phyloP scores from a whole-genome alignment of 2,329 filamentous ascomycete species.

The Coniochaeta sp. region DNA sequence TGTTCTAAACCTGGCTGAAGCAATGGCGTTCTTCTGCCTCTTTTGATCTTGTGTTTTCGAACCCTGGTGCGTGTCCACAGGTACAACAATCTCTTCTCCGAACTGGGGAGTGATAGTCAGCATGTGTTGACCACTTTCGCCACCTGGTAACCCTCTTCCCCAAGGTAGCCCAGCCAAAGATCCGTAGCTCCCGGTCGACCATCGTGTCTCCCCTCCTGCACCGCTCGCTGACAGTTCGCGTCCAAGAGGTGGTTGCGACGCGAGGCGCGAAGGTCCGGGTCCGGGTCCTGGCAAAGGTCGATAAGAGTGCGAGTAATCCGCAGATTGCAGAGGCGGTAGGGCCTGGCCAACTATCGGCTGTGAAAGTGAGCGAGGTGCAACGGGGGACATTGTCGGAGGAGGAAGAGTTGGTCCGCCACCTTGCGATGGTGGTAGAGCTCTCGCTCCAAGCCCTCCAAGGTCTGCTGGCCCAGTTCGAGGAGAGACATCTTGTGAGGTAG shows the following conservation, averaged over 20 bases:
- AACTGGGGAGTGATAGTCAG: constrained; percentile 26
- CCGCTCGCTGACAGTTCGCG: background rate
- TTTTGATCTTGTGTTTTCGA: constrained; percentile 82
- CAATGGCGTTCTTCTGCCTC: constrained; percentile 75
- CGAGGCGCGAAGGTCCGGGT: background rate
- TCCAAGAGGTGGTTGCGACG: background rate
- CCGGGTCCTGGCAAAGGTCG: background rate
- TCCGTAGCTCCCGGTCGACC: constrained; percentile 9
- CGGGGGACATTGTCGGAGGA: constrained; percentile 11
- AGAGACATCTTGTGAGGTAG: constrained; percentile 12
- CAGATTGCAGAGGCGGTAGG: constrained; percentile 12
- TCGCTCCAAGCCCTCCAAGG: background rate
- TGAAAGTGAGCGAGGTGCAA: constrained; percentile 25
- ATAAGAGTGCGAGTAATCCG: constrained; percentile 5
- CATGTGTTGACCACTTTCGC: constrained; percentile 21
- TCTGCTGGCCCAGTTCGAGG: constrained; percentile 13
- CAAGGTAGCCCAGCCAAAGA: constrained; percentile 6
- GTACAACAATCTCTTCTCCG: constrained; percentile 47
- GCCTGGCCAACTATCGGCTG: constrained; percentile 24
- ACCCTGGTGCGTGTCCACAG: constrained; percentile 73
- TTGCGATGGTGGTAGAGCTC: background rate
- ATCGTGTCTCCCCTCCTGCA: constrained; percentile 10
- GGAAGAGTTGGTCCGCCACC: background rate
- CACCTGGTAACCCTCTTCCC: constrained; percentile 13
- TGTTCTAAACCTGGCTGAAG: constrained; percentile 74